phyloP scores from a whole-genome alignment of 805 yeast species.

The Ogataea zsoltii region DNA sequence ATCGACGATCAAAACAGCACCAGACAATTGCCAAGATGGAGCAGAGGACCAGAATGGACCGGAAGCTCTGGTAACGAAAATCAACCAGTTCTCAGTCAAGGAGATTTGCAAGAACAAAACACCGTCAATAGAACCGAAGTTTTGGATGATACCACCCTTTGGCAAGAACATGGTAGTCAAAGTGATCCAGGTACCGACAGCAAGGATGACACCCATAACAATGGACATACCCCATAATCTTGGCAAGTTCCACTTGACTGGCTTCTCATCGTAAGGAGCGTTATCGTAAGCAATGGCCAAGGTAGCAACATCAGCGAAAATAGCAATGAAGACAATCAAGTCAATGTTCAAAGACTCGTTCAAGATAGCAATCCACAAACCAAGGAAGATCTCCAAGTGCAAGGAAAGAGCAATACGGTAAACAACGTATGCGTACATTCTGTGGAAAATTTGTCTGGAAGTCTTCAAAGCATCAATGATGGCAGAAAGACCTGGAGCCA shows the following conservation, averaged over 20 bases:
- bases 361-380: conserved; percentile 95
- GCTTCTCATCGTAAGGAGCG: conserved; percentile 90
- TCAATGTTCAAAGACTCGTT: conserved; percentile 84
- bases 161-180: conserved; percentile 90
- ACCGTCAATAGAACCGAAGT: conserved; percentile 94
- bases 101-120: conserved; percentile 91
- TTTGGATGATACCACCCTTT: conserved; percentile 93
- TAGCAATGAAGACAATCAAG: conserved; percentile 93
- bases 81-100: conserved; percentile 95
- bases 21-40: conserved; percentile 96
- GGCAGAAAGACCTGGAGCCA: conserved; percentile 94
- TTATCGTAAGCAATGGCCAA: conserved; percentile 96
- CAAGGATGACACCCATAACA: conserved; percentile 80
- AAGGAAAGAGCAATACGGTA: conserved; percentile 96
- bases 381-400: conserved; percentile 92
- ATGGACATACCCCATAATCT: conserved; percentile 97
- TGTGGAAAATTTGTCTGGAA: conserved; percentile 96
- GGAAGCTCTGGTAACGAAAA: conserved; percentile 93
- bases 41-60: conserved; percentile 98
- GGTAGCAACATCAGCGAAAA: conserved; percentile 96
- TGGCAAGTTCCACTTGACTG: conserved; percentile 96
- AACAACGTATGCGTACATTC: conserved; percentile 97
- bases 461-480: conserved; percentile 93
- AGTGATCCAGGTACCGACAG: conserved; percentile 92
- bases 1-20: conserved; percentile 91